These are phyloP conservation scores for Malassezia furfur DNA, from an alignment of 1,284 basidiomycete species.

Conservation along the genomic window DNA sequence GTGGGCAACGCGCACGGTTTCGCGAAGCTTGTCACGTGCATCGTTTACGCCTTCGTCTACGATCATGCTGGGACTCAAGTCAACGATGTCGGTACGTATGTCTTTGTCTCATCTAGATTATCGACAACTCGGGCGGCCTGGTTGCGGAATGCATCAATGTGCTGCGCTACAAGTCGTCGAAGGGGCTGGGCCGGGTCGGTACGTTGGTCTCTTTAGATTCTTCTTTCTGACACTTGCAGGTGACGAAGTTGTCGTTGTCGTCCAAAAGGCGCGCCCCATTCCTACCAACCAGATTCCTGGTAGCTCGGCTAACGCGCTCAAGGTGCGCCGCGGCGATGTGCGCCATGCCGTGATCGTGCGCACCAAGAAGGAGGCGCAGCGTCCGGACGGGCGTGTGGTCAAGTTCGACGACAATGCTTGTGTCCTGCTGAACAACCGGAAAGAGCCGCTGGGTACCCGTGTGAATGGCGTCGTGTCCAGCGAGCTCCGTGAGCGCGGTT, in stretches of 20 bases:
- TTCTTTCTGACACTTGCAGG: constrained; percentile 51
- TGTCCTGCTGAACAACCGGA: constrained; percentile 89
- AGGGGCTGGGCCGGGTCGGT: constrained; percentile 62
- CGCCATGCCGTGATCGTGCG: constrained; percentile 88
- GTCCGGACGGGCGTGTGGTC: constrained; percentile 76
- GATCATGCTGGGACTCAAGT: constrained; percentile 46
- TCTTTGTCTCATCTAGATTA: constrained; percentile 56
- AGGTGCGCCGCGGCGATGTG: constrained; percentile 80
- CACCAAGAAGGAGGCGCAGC: constrained; percentile 67
- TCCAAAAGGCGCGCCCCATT: constrained; percentile 81
- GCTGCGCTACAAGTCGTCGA: constrained; percentile 78
- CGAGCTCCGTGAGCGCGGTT: constrained; percentile 79
- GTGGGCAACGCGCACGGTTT: background rate
- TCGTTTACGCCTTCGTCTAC: background rate
- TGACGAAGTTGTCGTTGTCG: constrained; percentile 94
- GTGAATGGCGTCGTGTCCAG: constrained; percentile 87
- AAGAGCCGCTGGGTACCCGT: constrained; percentile 89
- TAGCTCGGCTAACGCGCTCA: constrained; percentile 45
- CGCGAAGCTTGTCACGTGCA: constrained; percentile 4
- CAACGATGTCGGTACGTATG: constrained; percentile 39
- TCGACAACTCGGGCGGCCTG: constrained; percentile 96
- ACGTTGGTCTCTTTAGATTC: constrained; percentile 10
- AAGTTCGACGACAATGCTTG: constrained; percentile 97
- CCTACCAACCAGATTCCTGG: constrained; percentile 22
- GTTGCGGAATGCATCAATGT: constrained; percentile 95